Evolutionary conservation across 2,329 filamentous ascomycete species (phyloP).

Genomic region (Celoporthe dispersa): DNA sequence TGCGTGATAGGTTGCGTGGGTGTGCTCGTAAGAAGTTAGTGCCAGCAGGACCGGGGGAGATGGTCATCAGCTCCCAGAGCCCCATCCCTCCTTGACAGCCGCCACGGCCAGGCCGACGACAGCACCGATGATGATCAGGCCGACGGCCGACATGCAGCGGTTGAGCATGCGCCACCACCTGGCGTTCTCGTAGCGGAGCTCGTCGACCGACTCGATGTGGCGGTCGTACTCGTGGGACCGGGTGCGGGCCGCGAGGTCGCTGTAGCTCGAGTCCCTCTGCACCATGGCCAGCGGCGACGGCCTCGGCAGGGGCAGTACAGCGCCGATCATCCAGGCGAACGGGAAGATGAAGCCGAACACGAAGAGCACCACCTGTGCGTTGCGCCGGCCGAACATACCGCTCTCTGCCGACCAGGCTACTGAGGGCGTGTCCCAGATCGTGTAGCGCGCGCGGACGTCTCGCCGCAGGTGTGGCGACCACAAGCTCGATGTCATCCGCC

Average conservation of each 20-base stretch:
- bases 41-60: not conserved
- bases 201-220: slow-evolving; percentile 44
- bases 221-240: slow-evolving; percentile 40
- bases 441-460: slow-evolving; percentile 64
- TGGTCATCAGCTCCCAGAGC: slow-evolving; percentile 19
- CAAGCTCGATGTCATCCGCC: slow-evolving; percentile 62
- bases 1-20: not conserved
- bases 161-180: slow-evolving; percentile 66
- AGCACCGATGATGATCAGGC: slow-evolving; percentile 58
- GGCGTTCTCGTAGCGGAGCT: slow-evolving; percentile 55
- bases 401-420: slow-evolving; percentile 67
- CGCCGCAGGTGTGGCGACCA: slow-evolving; percentile 75
- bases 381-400: slow-evolving; percentile 66
- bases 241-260: slow-evolving; percentile 41
- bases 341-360: slow-evolving; percentile 78
- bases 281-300: slow-evolving; percentile 58
- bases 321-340: slow-evolving; percentile 79
- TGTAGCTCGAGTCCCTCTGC: slow-evolving; percentile 49
- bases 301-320: slow-evolving; percentile 72
- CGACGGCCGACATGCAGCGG: slow-evolving; percentile 61
- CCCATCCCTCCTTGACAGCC: slow-evolving; percentile 57
- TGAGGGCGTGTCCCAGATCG: slow-evolving; percentile 75
- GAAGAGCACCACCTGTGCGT: slow-evolving; percentile 76
- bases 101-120: slow-evolving; percentile 56
- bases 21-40: not conserved